These are phyloP conservation scores for Fusarium sp. DNA, from an alignment of 2,329 filamentous ascomycete genomes.

Conservation along the genomic window DNA sequence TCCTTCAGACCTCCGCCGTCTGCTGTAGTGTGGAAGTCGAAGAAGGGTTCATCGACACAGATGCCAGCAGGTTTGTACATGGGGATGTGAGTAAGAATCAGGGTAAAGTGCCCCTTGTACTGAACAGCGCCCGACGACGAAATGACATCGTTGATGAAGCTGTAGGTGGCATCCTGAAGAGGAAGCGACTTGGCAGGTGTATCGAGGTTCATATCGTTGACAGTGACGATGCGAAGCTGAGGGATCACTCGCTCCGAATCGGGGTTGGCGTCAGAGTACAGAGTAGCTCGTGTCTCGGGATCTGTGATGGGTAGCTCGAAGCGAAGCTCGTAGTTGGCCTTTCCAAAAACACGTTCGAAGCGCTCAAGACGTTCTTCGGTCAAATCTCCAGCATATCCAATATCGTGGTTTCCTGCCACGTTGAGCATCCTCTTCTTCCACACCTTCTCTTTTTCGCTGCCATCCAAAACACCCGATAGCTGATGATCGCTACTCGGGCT, in stretches of 20 bases:
- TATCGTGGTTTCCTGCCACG: constrained; percentile 93
- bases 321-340: constrained; percentile 88
- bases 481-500: constrained; percentile 65
- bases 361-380: constrained; percentile 79
- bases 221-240: constrained; percentile 82
- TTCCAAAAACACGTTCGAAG: constrained; percentile 88
- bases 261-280: constrained; percentile 60
- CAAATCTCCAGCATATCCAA: constrained; percentile 95
- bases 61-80: constrained; percentile 85
- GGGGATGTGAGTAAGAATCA: constrained; percentile 93
- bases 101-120: constrained; percentile 76
- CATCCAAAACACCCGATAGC: constrained; percentile 63
- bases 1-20: constrained; percentile 82
- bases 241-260: constrained; percentile 67
- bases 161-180: constrained; percentile 82
- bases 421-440: constrained; percentile 90
- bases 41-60: constrained; percentile 87
- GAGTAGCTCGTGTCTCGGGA: constrained; percentile 55
- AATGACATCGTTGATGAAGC: constrained; percentile 80
- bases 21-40: constrained; percentile 78
- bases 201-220: constrained; percentile 96
- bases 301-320: constrained; percentile 70
- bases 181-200: constrained; percentile 76
- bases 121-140: constrained; percentile 71
- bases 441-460: constrained; percentile 57